These are phyloP conservation scores for Lipomyces chichibuensis DNA, from an alignment of 805 yeast species.

Conservation along the genomic window DNA sequence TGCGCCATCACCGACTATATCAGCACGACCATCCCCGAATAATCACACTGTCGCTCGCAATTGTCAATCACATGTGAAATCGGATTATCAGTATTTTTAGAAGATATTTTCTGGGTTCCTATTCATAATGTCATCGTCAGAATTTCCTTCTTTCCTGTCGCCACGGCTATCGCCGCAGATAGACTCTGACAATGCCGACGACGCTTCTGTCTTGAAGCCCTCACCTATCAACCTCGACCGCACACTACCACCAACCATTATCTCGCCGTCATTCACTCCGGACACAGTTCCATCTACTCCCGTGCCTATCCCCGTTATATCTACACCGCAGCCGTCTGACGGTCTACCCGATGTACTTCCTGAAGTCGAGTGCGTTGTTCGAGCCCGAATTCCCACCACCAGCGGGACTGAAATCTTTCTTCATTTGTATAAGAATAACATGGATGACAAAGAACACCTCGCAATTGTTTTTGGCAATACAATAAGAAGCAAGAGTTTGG, in stretches of 20 bases:
- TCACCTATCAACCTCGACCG: conserved; percentile 1
- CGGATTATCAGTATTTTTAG: neutral
- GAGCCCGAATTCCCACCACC: conserved; percentile 96
- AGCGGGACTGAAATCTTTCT: conserved; percentile 91
- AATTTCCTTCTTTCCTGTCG: conserved; percentile 33
- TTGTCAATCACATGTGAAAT: neutral
- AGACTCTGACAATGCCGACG: neutral
- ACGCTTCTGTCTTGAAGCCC: conserved; percentile 2
- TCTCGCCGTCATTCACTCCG: conserved; percentile 33
- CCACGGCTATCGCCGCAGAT: conserved; percentile 24
- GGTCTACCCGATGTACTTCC: conserved; percentile 55
- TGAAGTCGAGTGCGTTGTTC: conserved; percentile 78
- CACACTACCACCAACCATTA: conserved; percentile 14
- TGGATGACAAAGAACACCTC: conserved; percentile 90
- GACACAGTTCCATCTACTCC: conserved; percentile 32
- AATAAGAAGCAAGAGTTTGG: conserved; percentile 76
- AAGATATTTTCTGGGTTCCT: neutral
- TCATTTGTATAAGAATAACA: conserved; percentile 82
- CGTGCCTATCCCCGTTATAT: conserved; percentile 26
- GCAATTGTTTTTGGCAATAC: conserved; percentile 97
- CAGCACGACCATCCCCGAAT: neutral
- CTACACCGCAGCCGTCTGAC: conserved; percentile 22
- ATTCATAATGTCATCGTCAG: conserved; percentile 3
- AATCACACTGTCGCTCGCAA: neutral
- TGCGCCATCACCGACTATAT: neutral